phyloP scores from a whole-genome alignment of 2,329 filamentous ascomycete species.

The Fusarium succisae region DNA sequence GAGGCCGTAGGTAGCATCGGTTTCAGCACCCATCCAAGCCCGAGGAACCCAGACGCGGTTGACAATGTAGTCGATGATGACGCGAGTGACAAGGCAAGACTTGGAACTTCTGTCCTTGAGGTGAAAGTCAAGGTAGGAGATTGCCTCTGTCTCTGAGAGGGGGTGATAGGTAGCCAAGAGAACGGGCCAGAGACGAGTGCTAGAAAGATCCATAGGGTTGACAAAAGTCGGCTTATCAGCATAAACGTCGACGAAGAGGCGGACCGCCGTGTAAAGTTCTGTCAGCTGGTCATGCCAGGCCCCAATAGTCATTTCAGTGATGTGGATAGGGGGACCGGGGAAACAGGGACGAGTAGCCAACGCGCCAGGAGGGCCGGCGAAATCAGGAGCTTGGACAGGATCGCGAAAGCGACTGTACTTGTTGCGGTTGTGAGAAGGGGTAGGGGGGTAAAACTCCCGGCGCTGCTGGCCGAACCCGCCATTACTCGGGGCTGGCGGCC shows the following conservation, averaged over 20 bases:
- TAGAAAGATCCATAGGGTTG: conserved; percentile 41
- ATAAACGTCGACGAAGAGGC: conserved; percentile 49
- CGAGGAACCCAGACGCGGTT: conserved; percentile 53
- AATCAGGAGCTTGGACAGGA: conserved; percentile 32
- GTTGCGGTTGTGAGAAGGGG: conserved; percentile 42
- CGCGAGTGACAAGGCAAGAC: conserved; percentile 54
- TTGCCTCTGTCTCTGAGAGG: conserved; percentile 50
- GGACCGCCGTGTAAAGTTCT: conserved; percentile 50
- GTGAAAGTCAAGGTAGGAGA: conserved; percentile 54
- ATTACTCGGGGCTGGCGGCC: conserved; percentile 20
- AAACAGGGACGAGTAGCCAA: conserved; percentile 32
- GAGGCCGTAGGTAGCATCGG: conserved; percentile 47
- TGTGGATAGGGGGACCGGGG: conserved; percentile 46
- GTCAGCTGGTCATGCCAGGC: conserved; percentile 51
- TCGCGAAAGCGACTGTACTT: conserved; percentile 47
- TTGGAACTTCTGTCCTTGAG: conserved; percentile 52
- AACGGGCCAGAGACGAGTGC: conserved; percentile 49
- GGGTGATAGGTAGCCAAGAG: conserved; percentile 51
- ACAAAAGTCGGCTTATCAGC: conserved; percentile 46
- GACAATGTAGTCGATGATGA: conserved; percentile 55
- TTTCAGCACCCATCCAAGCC: conserved; percentile 52
- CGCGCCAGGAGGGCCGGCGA: conserved; percentile 10
- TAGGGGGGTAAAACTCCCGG: conserved; percentile 44
- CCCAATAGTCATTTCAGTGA: conserved; percentile 47
- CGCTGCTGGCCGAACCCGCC: conserved; percentile 37